Conservation (phyloP, 805 yeast genomes). For the Yamadazyma nakazawae region DNA sequence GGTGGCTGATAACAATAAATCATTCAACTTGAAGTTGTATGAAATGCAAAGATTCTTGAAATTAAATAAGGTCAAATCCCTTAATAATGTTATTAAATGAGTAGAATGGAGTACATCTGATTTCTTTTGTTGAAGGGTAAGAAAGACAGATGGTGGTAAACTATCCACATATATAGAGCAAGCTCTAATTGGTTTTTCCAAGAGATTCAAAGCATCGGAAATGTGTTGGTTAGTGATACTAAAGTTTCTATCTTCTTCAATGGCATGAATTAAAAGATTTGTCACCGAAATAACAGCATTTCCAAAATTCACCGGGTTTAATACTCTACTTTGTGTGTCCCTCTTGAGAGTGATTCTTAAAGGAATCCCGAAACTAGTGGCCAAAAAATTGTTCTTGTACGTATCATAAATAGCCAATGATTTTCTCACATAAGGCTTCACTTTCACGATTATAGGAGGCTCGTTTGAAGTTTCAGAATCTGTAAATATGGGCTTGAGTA, state of each 20-base stretch:
- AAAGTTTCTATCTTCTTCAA: constrained; percentile 60
- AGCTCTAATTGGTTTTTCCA: constrained; percentile 56
- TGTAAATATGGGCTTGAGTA: constrained; percentile 3
- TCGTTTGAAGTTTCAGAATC: neutral
- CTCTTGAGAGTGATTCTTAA: constrained; percentile 40
- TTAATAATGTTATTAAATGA: constrained; percentile 52
- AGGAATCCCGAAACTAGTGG: constrained; percentile 30
- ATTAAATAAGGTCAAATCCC: constrained; percentile 61
- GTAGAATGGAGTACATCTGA: constrained; percentile 11
- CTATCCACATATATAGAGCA: constrained; percentile 34
- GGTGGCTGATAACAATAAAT: constrained; percentile 57
- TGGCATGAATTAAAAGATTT: constrained; percentile 55
- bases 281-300: constrained; percentile 62
- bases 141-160: constrained; percentile 47
- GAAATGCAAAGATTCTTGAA: constrained; percentile 63
- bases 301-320: constrained; percentile 57
- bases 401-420: constrained; percentile 6
- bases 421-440: constrained; percentile 12
- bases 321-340: constrained; percentile 59
- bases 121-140: constrained; percentile 26
- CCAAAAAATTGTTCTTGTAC: constrained; percentile 25
- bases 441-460: constrained; percentile 6
- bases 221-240: constrained; percentile 50
- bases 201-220: constrained; percentile 54
- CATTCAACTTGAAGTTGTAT: constrained; percentile 62